Evolutionary conservation across 306 rosid genomes (phyloP).

Genomic region (Malus sylvestris): DNA sequence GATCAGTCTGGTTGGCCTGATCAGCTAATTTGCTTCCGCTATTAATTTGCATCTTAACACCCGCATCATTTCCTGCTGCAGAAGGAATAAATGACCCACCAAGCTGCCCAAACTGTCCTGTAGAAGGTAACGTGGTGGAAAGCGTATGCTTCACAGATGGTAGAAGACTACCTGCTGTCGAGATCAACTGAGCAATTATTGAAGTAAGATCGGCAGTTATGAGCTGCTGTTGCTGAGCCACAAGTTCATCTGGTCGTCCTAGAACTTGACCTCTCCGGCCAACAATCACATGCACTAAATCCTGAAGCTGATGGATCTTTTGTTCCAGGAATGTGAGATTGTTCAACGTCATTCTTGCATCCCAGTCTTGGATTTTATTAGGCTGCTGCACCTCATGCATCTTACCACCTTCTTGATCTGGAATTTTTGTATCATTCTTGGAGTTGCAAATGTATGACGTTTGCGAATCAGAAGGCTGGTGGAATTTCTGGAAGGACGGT

Average conservation of each 20-base stretch:
- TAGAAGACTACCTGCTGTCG: constrained; percentile 90
- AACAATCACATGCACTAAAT: constrained; percentile 66
- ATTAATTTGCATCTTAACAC: constrained; percentile 32
- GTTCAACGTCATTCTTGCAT: constrained; percentile 60
- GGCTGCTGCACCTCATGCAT: constrained; percentile 27
- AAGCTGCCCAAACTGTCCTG: constrained; percentile 46
- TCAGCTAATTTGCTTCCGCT: constrained; percentile 40
- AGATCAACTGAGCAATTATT: constrained; percentile 78
- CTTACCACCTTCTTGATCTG: constrained; percentile 38
- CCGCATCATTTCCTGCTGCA: constrained; percentile 24
- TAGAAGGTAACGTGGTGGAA: constrained; percentile 30
- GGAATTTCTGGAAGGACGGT: constrained; percentile 44
- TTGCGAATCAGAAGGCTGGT: constrained; percentile 34
- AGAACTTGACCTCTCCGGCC: constrained; percentile 58
- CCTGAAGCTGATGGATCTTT: constrained; percentile 92
- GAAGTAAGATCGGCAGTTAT: constrained; percentile 87
- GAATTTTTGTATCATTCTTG: constrained; percentile 28
- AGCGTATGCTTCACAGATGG: constrained; percentile 63
- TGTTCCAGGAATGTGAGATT: constrained; percentile 80
- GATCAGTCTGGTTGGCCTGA: constrained; percentile 39
- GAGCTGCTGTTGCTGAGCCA: constrained; percentile 82
- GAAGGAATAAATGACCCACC: constrained; percentile 37
- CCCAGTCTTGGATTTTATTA: constrained; percentile 65
- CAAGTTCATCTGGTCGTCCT: constrained; percentile 58
- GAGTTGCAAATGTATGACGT: constrained; percentile 24